Conservation (phyloP, 2,329 filamentous ascomycete genomes). For the Aspergillus arachidicola region DNA sequence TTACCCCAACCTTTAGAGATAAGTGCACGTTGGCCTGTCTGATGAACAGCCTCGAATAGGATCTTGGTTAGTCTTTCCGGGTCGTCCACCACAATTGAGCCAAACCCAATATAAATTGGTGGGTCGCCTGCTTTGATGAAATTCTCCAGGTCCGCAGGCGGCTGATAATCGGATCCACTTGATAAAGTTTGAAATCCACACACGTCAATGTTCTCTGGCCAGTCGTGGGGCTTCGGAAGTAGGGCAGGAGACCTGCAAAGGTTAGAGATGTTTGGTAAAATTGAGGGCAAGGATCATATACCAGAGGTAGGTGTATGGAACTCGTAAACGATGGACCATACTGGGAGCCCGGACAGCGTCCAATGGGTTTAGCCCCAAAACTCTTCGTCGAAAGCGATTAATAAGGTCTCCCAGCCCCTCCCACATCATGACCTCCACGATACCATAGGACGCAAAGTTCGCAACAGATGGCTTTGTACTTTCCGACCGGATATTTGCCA, state of each 20-base stretch:
- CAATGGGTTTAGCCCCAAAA: not conserved
- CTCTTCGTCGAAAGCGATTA: constrained; percentile 2
- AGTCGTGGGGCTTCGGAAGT: constrained; percentile 4
- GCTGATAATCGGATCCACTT: not conserved
- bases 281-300: no score
- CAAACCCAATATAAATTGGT: constrained; percentile 8
- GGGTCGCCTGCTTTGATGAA: not conserved
- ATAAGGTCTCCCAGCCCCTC: constrained; percentile 8
- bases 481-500: constrained; percentile 2
- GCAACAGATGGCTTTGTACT: not conserved
- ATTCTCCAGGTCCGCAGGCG: not conserved
- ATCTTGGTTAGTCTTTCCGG: not conserved
- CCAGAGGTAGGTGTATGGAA: constrained; percentile 5
- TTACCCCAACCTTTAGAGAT: constrained; percentile 3
- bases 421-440: constrained; percentile 6
- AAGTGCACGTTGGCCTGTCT: not conserved
- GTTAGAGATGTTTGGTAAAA: no score
- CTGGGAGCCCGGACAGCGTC: not conserved
- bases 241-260: constrained; percentile 3
- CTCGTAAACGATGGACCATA: not conserved
- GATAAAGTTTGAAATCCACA: not conserved
- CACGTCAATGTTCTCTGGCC: not conserved
- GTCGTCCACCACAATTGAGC: constrained; percentile 6
- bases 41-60: not conserved
- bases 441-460: not conserved